Conservation (phyloP, 306 rosid species). For the Argentina anserina region DNA sequence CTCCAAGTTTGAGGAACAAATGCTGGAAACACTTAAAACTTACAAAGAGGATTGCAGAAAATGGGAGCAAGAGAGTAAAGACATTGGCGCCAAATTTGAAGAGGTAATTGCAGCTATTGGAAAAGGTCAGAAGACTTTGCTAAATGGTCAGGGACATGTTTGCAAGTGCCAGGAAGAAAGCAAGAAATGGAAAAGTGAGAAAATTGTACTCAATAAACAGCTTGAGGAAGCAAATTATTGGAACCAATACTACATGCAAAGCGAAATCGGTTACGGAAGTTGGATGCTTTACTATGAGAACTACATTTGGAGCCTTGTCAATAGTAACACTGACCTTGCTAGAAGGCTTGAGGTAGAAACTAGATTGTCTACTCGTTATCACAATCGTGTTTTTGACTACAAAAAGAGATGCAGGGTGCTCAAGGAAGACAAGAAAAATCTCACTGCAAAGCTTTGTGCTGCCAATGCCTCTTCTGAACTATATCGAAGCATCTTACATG, state of each 20-base stretch:
- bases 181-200: neutral
- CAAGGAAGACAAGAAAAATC: neutral
- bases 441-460: conserved; percentile 1
- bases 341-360: neutral
- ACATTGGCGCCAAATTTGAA: neutral
- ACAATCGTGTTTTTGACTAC: neutral
- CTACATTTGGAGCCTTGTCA: neutral
- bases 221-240: neutral
- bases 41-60: neutral
- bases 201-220: neutral
- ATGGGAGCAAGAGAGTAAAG: conserved; percentile 13
- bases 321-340: neutral
- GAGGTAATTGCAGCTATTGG: neutral
- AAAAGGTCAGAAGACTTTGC: neutral
- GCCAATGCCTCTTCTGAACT: conserved; percentile 5
- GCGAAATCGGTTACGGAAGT: neutral
- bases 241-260: neutral
- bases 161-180: neutral
- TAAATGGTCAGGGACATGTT: neutral
- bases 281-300: neutral
- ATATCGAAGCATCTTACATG: conserved; percentile 6
- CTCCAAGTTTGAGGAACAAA: neutral
- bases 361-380: neutral
- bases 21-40: neutral
- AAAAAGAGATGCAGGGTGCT: neutral